A percentile compares a stretch with the other conserved stretches of the same genome.
Evolutionary conservation across 2,329 filamentous ascomycete species (phyloP).

Genomic region (Colletotrichum euphorbiae): DNA sequence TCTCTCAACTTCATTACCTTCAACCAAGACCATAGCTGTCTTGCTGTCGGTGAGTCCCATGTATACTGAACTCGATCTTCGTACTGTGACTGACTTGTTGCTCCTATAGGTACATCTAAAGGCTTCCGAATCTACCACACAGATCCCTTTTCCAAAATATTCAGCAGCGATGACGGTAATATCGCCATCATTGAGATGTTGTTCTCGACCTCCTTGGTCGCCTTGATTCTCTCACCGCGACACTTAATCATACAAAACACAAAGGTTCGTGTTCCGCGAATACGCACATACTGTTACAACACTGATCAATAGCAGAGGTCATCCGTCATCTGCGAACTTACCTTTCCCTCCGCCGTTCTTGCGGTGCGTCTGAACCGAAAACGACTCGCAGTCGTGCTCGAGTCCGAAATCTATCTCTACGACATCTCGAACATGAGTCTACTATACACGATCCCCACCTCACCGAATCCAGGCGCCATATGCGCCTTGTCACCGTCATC

Average conservation of each 20-base stretch:
- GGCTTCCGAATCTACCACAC: slow-evolving; percentile 98
- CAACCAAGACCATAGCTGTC: slow-evolving; percentile 98
- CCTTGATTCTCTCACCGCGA: slow-evolving; percentile 89
- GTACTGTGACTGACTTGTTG: slow-evolving; percentile 15
- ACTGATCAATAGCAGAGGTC: slow-evolving; percentile 58
- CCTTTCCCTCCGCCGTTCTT: slow-evolving; percentile 95
- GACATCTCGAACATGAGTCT: slow-evolving; percentile 99
- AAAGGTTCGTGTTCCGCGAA: slow-evolving; percentile 70
- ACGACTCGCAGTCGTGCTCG: slow-evolving; percentile 90
- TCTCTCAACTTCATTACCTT: slow-evolving; percentile 98
- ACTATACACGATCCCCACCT: slow-evolving; percentile 91
- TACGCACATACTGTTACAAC: slow-evolving; percentile 40
- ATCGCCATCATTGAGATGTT: slow-evolving; percentile 98
- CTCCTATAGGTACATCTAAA: slow-evolving; percentile 79
- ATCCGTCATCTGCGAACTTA: slow-evolving; percentile 96
- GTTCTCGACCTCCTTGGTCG: slow-evolving; percentile 96
- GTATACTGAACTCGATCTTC: slow-evolving; percentile 3
- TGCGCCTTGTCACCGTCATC: slow-evolving; percentile 94
- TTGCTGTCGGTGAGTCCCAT: slow-evolving; percentile 82
- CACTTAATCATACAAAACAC: slow-evolving; percentile 97
- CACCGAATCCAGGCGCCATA: slow-evolving; percentile 90
- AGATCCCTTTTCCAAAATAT: slow-evolving; percentile 94
- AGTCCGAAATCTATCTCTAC: slow-evolving; percentile 97
- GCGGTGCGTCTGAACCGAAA: slow-evolving; percentile 95
- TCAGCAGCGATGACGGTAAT: slow-evolving; percentile 93